Evolutionary conservation across 2,329 filamentous ascomycete species (phyloP).

Genomic region (Alternaria hordeiaustralica): DNA sequence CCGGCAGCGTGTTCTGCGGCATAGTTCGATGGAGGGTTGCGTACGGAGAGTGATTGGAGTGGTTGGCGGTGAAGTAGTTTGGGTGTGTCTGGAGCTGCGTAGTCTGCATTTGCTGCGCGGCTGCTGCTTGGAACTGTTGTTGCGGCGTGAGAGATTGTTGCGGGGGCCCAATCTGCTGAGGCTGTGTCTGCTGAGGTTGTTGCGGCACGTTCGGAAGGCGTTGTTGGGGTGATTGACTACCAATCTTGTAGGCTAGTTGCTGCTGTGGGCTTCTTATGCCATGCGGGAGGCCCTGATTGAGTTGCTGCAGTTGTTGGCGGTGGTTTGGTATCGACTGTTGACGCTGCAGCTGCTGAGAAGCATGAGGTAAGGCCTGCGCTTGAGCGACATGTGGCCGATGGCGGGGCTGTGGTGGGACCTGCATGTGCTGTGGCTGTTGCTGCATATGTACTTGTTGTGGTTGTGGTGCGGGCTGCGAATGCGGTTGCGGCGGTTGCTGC

Average conservation of each 20-base stretch:
- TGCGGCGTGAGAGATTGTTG: conserved; percentile 8
- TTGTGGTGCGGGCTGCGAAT: not conserved
- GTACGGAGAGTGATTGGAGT: conserved; percentile 31
- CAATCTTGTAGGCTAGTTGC: conserved; percentile 25
- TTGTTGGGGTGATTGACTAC: conserved; percentile 28
- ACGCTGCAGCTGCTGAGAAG: conserved; percentile 18
- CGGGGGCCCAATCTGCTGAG: conserved; percentile 5
- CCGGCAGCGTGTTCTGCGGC: conserved; percentile 21
- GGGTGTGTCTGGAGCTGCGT: conserved; percentile 26
- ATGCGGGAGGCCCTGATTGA: conserved; percentile 22
- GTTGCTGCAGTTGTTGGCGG: conserved; percentile 32
- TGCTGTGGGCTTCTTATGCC: conserved; percentile 26
- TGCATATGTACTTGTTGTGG: conserved; percentile 18
- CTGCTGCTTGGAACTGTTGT: conserved; percentile 29
- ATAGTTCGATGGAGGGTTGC: conserved; percentile 31
- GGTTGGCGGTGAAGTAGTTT: conserved; percentile 28
- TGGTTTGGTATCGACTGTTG: conserved; percentile 21
- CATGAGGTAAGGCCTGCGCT: conserved; percentile 12
- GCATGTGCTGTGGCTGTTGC: conserved; percentile 18
- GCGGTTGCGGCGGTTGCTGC: conserved; percentile 11
- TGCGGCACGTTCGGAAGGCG: conserved; percentile 15
- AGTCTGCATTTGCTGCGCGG: conserved; percentile 27
- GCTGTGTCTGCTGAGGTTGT: conserved; percentile 8
- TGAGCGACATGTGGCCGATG: conserved; percentile 18
- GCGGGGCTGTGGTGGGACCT: conserved; percentile 10